Evolutionary conservation across 176 grass and related monocot genomes (phyloP), one percentile per base, ranked within the genome.

Genomic region (Triticum turgidum): DNA sequence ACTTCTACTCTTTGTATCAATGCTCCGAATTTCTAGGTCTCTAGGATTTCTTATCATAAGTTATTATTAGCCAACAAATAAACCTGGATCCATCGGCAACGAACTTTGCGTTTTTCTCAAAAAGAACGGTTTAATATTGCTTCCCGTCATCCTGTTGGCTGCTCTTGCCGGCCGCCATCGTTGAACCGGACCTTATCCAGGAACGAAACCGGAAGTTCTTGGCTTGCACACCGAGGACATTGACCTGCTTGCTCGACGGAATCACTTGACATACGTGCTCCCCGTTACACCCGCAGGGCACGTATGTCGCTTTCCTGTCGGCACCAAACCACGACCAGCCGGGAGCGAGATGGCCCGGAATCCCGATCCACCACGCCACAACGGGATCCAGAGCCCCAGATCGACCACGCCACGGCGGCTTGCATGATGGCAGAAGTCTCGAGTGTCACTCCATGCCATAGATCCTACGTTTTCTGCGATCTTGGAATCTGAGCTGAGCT

Each of bases 211-310:
- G 62, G 33, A 25, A 58, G 37, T 30, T 15, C 21, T 22, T 85
- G 30, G 1, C 76, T 67, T 85, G 87, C 77, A 89, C 82, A 61
- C 76, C 68, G 41, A 56, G 77, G 44, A 80, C 58, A 89, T 70
- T 83, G 80, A 83, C 73, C 59, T 77, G 29, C 29, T 30, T 30
- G 29, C 29, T 34, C 9, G 58, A 47, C 35, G 17, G 6, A 4
- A 41, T 8, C 12, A 8, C 24, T 27, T 34, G 3, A 6, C n/a
- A 44, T 20, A 59, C 54, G 54, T 84, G 75, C 64, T 32, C 45
- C 62, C 29, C 7, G 73, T 77, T 52, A 20, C 51, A 6, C 5
- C 33, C 47, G 69, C 64, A 24, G 8, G 42, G 5, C 34, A 32
- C 45, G 33, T 1, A 32, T 2, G 21, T 86, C 67, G 84, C 74